Conservation (phyloP, 2,329 filamentous ascomycete genomes). For the Neospermospora avenae region DNA sequence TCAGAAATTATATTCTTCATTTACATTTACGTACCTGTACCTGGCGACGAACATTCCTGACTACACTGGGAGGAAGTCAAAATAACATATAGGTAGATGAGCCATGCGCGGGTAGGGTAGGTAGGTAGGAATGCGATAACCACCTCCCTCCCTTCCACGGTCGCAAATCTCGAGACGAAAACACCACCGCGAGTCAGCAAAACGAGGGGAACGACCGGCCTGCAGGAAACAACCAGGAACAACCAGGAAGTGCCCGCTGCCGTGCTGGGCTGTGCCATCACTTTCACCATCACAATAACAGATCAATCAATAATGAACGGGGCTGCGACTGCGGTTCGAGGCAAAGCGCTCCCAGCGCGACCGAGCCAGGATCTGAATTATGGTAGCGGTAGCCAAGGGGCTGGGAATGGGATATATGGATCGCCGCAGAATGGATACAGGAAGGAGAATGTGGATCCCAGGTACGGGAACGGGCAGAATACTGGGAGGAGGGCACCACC, state of each 20-base stretch:
- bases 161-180: not conserved
- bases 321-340: constrained; percentile 4
- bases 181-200: not conserved
- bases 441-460: too few relatives aligned
- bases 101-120: too few relatives aligned
- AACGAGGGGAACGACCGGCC: too few relatives aligned
- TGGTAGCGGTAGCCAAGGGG: constrained; percentile 9
- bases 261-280: too few relatives aligned
- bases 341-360: constrained; percentile 21
- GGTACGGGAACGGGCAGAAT: too few relatives aligned
- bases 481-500: constrained; percentile 9
- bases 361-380: constrained; percentile 24
- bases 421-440: not conserved
- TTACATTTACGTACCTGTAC: too few relatives aligned
- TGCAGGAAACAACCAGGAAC: not conserved
- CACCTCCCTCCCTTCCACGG: not conserved
- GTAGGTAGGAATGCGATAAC: constrained; percentile 8
- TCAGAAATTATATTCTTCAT: too few relatives aligned
- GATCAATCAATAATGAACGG: constrained; percentile 18
- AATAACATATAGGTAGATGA: too few relatives aligned
- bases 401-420: constrained; percentile 9
- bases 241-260: too few relatives aligned
- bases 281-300: too few relatives aligned
- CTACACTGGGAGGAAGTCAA: too few relatives aligned
- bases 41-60: not conserved